Evolutionary conservation across 1,284 basidiomycete genomes (phyloP), one percentile per base, ranked within the genome.

Genomic region (Rhizoctonia solani): DNA sequence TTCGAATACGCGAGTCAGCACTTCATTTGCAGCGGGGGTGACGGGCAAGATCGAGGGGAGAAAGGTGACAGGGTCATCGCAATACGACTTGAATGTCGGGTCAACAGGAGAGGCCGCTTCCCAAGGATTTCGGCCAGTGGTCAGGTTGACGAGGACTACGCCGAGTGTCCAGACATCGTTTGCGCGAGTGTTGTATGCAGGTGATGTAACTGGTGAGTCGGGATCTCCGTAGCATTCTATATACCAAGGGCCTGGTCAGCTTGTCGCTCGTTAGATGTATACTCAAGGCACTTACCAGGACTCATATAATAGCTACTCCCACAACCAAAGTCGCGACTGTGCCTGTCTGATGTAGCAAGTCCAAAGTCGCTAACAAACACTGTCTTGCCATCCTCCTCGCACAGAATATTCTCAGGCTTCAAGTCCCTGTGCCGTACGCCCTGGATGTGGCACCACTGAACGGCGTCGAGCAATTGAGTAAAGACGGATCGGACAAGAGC

Each of bases 291-390:
- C 69, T 66, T 75, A 92, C 92, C 93, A 76, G 94, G 93, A 76
- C 91, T 92, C 93, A 95, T 95, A 79, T 98, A 97, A 77, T 96
- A 97, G 21, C 95, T 90, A 74, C 91, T 95, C 63, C 96, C 96
- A 61, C 94, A 97, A 70, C 95, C 90, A 80, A 96, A 98, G 78
- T 99, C 96, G 68, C 87, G 86, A 71, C 91, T 94, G 72, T 85
- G 79, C 74, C 85, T 86, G 70, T 98, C 94, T 37, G 89, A 91
- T 1, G 97, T 99, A 16, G 96, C 96, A 32, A 98, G 85, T 44
- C 97, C 96, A 77, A 99, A 99, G 79, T 99, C 97, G 63, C 95
- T 95, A 74, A 99, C 85, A 70, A 92, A 87, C 68, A 98, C 87
- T 72, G 88, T 82, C 71, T 93, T 94, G 75, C 70, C 55, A 21